Evolutionary conservation across 1,139 yeast species (phyloP).

Genomic region (Meyerozyma athensensis): DNA sequence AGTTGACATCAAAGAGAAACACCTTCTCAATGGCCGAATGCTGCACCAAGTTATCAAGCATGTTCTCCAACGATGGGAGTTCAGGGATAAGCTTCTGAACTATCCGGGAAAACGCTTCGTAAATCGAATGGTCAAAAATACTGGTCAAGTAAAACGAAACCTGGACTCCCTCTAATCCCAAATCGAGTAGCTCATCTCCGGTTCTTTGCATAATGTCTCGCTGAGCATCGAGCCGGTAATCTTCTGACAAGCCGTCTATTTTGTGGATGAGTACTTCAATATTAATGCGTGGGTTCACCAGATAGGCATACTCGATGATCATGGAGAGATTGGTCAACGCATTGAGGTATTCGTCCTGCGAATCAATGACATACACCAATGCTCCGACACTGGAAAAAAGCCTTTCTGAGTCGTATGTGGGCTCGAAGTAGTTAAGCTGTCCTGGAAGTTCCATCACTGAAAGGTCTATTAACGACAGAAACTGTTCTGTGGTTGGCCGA

Average conservation of each 20-base stretch:
- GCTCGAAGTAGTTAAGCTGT: constrained; percentile 84
- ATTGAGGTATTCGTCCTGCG: constrained; percentile 90
- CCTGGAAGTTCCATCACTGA: constrained; percentile 97
- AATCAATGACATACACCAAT: constrained; percentile 86
- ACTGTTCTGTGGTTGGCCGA: constrained; percentile 77
- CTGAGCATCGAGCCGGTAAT: constrained; percentile 89
- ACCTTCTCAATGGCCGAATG: constrained; percentile 91
- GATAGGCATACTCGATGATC: constrained; percentile 84
- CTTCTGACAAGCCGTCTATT: constrained; percentile 92
- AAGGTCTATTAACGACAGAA: constrained; percentile 74
- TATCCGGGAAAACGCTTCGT: constrained; percentile 91
- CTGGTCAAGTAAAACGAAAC: constrained; percentile 88
- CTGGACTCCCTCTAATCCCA: constrained; percentile 87
- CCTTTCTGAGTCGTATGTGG: constrained; percentile 72
- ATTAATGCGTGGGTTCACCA: constrained; percentile 79
- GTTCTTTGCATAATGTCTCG: constrained; percentile 95
- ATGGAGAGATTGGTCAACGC: constrained; percentile 85
- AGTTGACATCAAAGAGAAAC: constrained; percentile 83
- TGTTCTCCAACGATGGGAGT: constrained; percentile 79
- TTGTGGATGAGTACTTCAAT: constrained; percentile 92
- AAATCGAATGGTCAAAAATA: constrained; percentile 91
- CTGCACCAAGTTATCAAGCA: constrained; percentile 83
- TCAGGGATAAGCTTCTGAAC: constrained; percentile 90
- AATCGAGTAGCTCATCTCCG: constrained; percentile 85
- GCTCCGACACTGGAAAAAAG: constrained; percentile 87